Base-by-base conservation (phyloP, 192 early-diverging fungal genomes). In the Dissophora ornata region DNA sequence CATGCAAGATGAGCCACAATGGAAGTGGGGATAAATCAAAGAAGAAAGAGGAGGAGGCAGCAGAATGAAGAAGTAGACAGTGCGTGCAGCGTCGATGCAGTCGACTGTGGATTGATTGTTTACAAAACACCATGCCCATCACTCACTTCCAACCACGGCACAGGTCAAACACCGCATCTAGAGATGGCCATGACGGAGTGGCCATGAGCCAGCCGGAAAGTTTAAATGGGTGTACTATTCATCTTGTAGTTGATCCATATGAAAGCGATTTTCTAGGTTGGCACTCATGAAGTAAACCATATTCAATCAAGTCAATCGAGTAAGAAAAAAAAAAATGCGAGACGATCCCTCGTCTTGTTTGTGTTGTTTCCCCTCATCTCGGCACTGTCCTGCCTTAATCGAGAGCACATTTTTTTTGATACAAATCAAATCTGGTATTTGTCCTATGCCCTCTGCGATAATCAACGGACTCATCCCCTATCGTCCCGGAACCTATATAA, bases 401-500 rank as follows among this genome's bases (percentile, higher is more conserved):
- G 24, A 51, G 49, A 10, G 28, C 26, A 51, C 24, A 28, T 29
- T 51, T 16, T 47, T 7, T 22, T 46, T 13, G 45, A 12, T 38
- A 12, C 36, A 38, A 38, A 38, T 38, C 36, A 38, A 38, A 38
- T 38, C 36, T 38, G 36, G 13, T 13, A 13, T 13, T 38, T n/a
- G n/a, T n/a, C 7, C 36, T 6, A 51, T 22, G 2, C 18, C 3
- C 25, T 33, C 42, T 42, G 48, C 25, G 40, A 44, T 57, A 26
- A 57, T 63, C 60, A 48, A 45, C 57, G 13, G 50, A 57, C 56
- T 51, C 42, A 36, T 52, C 33, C 48, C 36, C 44, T n/a, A 9
- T 45, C 44, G 24, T 44, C 57, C 30, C 57, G 48, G 62, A 75
- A 66, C 25, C 22, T 74, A 75, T 75, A 48, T 55, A 75, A 75